A percentile compares a stretch with the other conserved stretches of the same genome.
Conservation (phyloP, 176 grass and related monocot species). For the Lolium rigidum region DNA sequence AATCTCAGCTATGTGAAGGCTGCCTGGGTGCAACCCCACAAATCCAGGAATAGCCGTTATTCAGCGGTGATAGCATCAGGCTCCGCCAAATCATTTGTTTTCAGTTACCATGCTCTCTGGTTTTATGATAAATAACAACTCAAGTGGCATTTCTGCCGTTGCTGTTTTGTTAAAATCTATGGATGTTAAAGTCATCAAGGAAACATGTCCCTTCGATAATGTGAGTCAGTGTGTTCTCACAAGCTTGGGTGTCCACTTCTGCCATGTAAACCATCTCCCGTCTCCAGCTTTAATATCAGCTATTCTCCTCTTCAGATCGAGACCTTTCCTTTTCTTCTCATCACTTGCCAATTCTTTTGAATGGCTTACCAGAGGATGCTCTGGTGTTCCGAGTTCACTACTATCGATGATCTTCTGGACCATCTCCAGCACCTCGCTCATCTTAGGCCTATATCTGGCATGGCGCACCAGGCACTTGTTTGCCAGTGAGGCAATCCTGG, state of each 20-base stretch:
- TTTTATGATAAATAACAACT: background rate
- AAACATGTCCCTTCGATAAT: conserved; percentile 17
- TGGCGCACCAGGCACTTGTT: conserved; percentile 81
- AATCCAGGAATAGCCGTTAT: conserved; percentile 37
- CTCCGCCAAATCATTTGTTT: conserved; percentile 28
- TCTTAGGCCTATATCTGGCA: conserved; percentile 74
- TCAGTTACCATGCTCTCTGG: conserved; percentile 23
- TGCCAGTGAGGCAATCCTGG: conserved; percentile 71
- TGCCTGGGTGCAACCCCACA: conserved; percentile 7
- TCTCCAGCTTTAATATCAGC: conserved; percentile 62
- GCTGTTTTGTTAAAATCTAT: conserved; percentile 24
- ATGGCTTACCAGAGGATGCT: conserved; percentile 47
- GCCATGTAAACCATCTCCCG: conserved; percentile 67
- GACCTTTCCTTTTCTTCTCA: conserved; percentile 59
- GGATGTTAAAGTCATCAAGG: conserved; percentile 36
- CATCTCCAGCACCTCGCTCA: conserved; percentile 92
- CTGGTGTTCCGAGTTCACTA: conserved; percentile 56
- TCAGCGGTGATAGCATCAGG: background rate
- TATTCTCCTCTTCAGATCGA: conserved; percentile 65
- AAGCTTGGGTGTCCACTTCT: conserved; percentile 77
- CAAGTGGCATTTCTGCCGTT: conserved; percentile 31
- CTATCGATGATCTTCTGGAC: conserved; percentile 76
- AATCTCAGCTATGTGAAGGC: background rate
- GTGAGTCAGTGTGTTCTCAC: conserved; percentile 74
- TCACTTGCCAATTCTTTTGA: conserved; percentile 44